phyloP scores from a whole-genome alignment of 2,329 filamentous ascomycete genomes.

The Coleophoma crateriformis region DNA sequence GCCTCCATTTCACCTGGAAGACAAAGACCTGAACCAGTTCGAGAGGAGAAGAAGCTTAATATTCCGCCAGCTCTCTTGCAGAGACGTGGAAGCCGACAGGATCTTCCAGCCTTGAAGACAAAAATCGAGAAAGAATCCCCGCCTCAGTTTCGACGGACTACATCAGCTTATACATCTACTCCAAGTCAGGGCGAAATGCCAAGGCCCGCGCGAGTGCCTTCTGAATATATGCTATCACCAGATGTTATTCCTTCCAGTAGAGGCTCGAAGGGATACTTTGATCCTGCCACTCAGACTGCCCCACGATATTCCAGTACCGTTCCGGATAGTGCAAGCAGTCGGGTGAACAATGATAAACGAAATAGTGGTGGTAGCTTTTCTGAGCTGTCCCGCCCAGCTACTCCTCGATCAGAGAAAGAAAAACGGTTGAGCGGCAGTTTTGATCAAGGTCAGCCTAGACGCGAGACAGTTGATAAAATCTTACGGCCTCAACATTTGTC shows the following conservation, averaged over 20 bases:
- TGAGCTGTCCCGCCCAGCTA: slow-evolving; percentile 10
- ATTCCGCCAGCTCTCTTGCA: not conserved
- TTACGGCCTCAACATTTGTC: slow-evolving; percentile 16
- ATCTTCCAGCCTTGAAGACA: slow-evolving; percentile 25
- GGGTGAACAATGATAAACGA: slow-evolving; percentile 19
- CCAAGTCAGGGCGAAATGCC: slow-evolving; percentile 12
- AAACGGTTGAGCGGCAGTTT: slow-evolving; percentile 10
- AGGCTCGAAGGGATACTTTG: slow-evolving; percentile 13
- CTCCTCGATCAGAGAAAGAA: slow-evolving; percentile 13
- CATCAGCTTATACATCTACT: slow-evolving; percentile 17
- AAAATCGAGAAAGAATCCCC: slow-evolving; percentile 24
- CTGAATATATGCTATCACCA: slow-evolving; percentile 39
- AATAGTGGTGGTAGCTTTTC: slow-evolving; percentile 14
- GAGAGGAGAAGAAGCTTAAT: not conserved
- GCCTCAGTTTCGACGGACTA: slow-evolving; percentile 22
- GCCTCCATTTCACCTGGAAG: slow-evolving; percentile 3
- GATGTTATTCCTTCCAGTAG: slow-evolving; percentile 28
- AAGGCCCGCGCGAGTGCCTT: slow-evolving; percentile 29
- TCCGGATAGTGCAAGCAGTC: slow-evolving; percentile 22
- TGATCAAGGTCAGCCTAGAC: slow-evolving; percentile 11
- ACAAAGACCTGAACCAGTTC: not conserved
- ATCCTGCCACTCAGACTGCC: slow-evolving; percentile 23
- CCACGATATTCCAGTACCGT: slow-evolving; percentile 18
- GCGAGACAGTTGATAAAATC: slow-evolving; percentile 17
- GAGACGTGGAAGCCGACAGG: slow-evolving; percentile 21